Evolutionary conservation across 1,284 basidiomycete genomes (phyloP).

Genomic region (Inonotus hispidus): DNA sequence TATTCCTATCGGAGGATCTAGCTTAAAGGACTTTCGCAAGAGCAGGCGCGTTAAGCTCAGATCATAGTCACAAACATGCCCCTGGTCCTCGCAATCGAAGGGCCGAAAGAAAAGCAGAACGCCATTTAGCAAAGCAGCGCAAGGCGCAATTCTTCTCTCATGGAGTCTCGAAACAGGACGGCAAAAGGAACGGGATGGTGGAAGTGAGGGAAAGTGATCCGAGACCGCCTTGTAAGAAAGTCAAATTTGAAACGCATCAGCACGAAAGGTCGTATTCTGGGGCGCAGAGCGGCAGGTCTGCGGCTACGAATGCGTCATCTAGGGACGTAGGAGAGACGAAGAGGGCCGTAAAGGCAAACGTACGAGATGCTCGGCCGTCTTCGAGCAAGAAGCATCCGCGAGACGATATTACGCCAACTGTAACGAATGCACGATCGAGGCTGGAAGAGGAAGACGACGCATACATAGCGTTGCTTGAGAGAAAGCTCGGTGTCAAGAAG

Average conservation of each 20-base stretch:
- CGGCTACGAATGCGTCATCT: neutral
- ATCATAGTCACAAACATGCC: neutral
- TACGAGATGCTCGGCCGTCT: neutral
- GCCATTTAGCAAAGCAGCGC: constrained; percentile 8
- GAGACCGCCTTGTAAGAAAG: constrained; percentile 4
- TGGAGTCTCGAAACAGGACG: neutral
- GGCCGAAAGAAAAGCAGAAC: constrained; percentile 14
- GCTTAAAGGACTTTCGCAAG: neutral
- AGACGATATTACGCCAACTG: neutral
- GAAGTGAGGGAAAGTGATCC: neutral
- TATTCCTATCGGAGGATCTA: neutral
- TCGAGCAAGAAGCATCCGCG: neutral
- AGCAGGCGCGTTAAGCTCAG: neutral
- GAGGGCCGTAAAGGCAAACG: neutral
- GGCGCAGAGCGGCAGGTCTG: neutral
- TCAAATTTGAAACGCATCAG: neutral
- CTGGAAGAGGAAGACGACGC: constrained; percentile 15
- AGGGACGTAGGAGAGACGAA: neutral
- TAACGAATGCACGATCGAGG: neutral
- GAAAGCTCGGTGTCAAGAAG: constrained; percentile 13
- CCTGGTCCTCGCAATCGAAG: constrained; percentile 1
- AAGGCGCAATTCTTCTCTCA: constrained; percentile 14
- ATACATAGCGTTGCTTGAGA: constrained; percentile 15
- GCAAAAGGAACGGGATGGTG: neutral
- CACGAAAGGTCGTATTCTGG: too few relatives aligned